phyloP scores from a whole-genome alignment of 73 alveolate species.

The Uronychia binucleata region DNA sequence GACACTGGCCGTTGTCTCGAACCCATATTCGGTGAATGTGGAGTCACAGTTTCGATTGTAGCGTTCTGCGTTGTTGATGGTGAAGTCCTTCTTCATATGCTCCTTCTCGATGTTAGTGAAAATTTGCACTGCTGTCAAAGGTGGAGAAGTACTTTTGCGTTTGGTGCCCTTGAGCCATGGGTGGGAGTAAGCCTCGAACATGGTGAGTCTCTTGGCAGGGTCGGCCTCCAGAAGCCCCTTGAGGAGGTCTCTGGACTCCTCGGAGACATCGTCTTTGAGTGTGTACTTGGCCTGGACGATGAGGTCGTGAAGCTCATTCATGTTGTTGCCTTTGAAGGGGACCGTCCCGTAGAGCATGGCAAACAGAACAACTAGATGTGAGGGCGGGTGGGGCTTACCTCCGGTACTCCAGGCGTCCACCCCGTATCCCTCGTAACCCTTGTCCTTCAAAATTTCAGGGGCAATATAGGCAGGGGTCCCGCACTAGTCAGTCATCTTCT shows the following conservation, averaged over 20 bases:
- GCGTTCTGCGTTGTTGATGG: conserved; percentile 50
- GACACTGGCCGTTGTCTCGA: conserved; percentile 31
- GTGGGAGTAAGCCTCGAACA: conserved; percentile 72
- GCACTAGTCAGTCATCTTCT: conserved; percentile 93
- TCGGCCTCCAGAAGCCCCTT: conserved; percentile 68
- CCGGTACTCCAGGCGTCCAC: conserved; percentile 98
- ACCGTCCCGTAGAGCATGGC: conserved; percentile 94
- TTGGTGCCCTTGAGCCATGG: conserved; percentile 74
- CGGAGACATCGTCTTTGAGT: conserved; percentile 68
- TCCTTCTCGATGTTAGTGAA: conserved; percentile 53
- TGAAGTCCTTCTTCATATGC: conserved; percentile 53
- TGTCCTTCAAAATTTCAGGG: conserved; percentile 95
- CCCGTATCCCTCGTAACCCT: conserved; percentile 95
- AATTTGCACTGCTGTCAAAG: conserved; percentile 1
- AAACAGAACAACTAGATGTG: conserved; percentile 91
- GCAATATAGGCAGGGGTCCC: conserved; percentile 99
- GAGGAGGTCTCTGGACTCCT: conserved; percentile 75
- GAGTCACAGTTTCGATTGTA: conserved; percentile 46
- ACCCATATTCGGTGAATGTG: conserved; percentile 50
- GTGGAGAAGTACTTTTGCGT: conserved; percentile 32
- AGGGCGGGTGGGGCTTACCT: too few species aligned
- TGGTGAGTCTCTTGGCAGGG: conserved; percentile 74
- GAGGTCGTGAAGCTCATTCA: conserved; percentile 86
- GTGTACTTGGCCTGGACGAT: conserved; percentile 73
- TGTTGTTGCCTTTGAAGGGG: conserved; percentile 93